phyloP scores from a whole-genome alignment of 495 filamentous ascomycete genomes.

The Penicillium dipodomyicola region DNA sequence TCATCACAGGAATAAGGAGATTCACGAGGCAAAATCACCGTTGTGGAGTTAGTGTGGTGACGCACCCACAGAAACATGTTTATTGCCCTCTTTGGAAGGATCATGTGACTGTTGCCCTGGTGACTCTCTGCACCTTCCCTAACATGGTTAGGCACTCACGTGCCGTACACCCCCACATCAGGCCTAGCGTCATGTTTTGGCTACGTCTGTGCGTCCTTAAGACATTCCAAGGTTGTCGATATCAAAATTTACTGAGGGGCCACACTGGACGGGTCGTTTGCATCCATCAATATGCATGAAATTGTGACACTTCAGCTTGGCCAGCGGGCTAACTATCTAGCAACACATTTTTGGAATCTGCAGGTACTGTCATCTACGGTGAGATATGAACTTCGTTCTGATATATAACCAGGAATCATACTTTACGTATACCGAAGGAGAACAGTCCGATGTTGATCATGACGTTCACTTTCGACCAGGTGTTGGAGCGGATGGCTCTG shows the following conservation, averaged over 20 bases:
- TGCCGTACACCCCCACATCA: conserved; percentile 6
- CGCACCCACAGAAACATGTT: conserved; percentile 37
- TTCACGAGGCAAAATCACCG: conserved; percentile 24
- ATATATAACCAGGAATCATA: conserved; percentile 71
- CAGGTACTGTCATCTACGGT: conserved; percentile 52
- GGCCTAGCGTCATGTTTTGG: conserved; percentile 19
- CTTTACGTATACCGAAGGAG: conserved; percentile 77
- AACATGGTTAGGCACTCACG: conserved; percentile 17
- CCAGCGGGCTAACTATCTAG: conserved; percentile 87
- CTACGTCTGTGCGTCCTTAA: conserved; percentile 21
- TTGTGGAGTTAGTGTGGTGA: conserved; percentile 29
- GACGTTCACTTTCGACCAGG: conserved; percentile 89
- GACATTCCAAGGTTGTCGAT: conserved; percentile 11
- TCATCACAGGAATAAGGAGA: conserved; percentile 24
- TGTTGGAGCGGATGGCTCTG: conserved; percentile 70
- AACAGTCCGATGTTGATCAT: conserved; percentile 76
- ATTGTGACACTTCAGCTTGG: conserved; percentile 93
- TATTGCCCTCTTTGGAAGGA: conserved; percentile 29
- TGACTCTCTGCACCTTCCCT: conserved; percentile 21
- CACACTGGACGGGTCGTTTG: not conserved
- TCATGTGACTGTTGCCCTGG: conserved; percentile 44
- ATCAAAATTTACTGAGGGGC: conserved; percentile 9
- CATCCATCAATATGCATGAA: conserved; percentile 71
- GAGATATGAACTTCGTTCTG: conserved; percentile 15
- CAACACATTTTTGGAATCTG: conserved; percentile 98